These are phyloP conservation scores for Wickerhamiella azymoides DNA, from an alignment of 805 yeast species.

Conservation along the genomic window DNA sequence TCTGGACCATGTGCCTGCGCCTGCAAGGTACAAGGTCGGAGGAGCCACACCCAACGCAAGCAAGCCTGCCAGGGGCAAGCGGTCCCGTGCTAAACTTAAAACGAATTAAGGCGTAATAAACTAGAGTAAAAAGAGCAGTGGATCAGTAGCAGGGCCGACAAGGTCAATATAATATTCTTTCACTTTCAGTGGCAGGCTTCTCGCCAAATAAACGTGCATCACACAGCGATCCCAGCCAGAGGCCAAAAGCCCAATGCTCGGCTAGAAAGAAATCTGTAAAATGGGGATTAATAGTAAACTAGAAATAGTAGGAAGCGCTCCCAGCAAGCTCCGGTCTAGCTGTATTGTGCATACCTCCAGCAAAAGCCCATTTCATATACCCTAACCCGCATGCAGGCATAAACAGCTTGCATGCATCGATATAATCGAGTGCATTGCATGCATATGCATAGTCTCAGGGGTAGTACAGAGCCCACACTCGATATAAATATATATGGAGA, in stretches of 20 bases:
- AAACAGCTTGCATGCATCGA: conserved; percentile 3
- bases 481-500: background rate
- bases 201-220: background rate
- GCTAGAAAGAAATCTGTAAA: too few relatives aligned
- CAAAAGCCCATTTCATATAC: background rate
- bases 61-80: background rate
- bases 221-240: too few relatives aligned
- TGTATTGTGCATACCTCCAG: too few relatives aligned
- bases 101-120: background rate
- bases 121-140: too few relatives aligned
- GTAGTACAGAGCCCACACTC: background rate
- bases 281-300: too few relatives aligned
- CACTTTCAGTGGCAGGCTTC: background rate
- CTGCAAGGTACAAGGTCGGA: conserved; percentile 1
- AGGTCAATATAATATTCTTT: background rate
- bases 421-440: conserved; percentile 7
- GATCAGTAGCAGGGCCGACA: too few relatives aligned
- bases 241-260: too few relatives aligned
- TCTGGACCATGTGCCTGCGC: conserved; percentile 2
- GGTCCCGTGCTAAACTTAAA: background rate
- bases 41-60: background rate
- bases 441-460: conserved; percentile 7
- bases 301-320: too few relatives aligned
- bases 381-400: conserved; percentile 2
- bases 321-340: too few relatives aligned